phyloP scores from a whole-genome alignment of 805 yeast genomes.

The Candida khao-thaluensis region DNA sequence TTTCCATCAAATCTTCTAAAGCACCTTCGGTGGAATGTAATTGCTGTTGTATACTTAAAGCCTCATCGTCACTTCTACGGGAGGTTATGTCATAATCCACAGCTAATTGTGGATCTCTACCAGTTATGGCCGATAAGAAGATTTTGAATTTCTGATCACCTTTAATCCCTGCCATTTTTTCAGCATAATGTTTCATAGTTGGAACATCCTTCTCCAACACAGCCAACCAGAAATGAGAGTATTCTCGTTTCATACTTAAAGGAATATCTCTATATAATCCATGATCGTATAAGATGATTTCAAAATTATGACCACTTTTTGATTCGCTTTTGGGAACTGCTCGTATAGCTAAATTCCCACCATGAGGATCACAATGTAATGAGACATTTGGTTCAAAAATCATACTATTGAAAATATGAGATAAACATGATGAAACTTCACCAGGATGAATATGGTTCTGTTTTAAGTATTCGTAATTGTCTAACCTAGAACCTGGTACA shows the following conservation, averaged over 20 bases:
- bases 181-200: conserved; percentile 71
- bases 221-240: conserved; percentile 92
- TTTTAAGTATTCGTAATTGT: conserved; percentile 65
- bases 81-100: conserved; percentile 57
- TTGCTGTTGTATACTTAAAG: conserved; percentile 61
- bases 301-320: conserved; percentile 68
- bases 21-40: conserved; percentile 59
- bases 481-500: conserved; percentile 78
- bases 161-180: conserved; percentile 70
- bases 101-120: conserved; percentile 81
- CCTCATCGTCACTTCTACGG: conserved; percentile 60
- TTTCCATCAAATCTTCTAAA: conserved; percentile 71
- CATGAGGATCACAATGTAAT: conserved; percentile 97
- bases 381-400: conserved; percentile 90
- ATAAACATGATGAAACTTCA: conserved; percentile 78
- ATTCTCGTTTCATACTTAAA: conserved; percentile 69
- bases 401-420: conserved; percentile 93
- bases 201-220: conserved; percentile 67
- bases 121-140: conserved; percentile 92
- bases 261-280: conserved; percentile 89
- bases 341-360: conserved; percentile 90
- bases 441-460: conserved; percentile 64
- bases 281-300: conserved; percentile 89
- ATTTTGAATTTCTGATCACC: conserved; percentile 75
- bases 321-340: conserved; percentile 19